Percentiles rank a stretch among this genome's conserved stretches.
Evolutionary conservation across 2,329 filamentous ascomycete species (phyloP).

Genomic region (Seiridium unicorne): DNA sequence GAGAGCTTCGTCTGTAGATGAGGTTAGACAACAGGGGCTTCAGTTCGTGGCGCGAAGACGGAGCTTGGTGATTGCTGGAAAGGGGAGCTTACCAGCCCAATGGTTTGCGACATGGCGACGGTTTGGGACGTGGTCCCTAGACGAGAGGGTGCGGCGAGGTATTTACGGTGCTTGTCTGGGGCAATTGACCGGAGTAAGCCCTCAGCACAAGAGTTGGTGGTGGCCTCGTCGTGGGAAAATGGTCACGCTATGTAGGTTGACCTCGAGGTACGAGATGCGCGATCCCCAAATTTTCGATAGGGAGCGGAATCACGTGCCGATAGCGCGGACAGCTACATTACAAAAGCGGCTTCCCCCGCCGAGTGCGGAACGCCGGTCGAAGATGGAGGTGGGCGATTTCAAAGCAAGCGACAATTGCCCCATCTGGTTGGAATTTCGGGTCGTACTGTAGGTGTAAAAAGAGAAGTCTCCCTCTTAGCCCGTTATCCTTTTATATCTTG

Average conservation of each 20-base stretch:
- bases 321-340: not conserved
- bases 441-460: not conserved
- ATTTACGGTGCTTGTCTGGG: not conserved
- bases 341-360: not conserved
- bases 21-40: not conserved
- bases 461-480: not conserved
- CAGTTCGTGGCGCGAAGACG: not conserved
- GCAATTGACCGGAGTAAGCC: not conserved
- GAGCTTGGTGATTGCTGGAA: not conserved
- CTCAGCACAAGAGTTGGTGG: no score
- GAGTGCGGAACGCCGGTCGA: slow-evolving; percentile 5
- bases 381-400: slow-evolving; percentile 28
- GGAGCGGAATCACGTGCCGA: not conserved
- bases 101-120: slow-evolving; percentile 71
- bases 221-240: no score
- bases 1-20: slow-evolving; percentile 78
- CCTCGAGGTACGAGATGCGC: not conserved
- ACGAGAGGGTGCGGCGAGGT: not conserved
- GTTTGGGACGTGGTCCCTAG: slow-evolving; percentile 18
- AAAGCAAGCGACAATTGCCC: slow-evolving; percentile 26
- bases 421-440: slow-evolving; percentile 5
- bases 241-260: not conserved
- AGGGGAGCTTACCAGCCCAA: slow-evolving; percentile 63
- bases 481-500: slow-evolving; percentile 8
- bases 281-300: slow-evolving; percentile 7